Conservation (phyloP, 2,329 filamentous ascomycete genomes). For the Aspergillus sp. region DNA sequence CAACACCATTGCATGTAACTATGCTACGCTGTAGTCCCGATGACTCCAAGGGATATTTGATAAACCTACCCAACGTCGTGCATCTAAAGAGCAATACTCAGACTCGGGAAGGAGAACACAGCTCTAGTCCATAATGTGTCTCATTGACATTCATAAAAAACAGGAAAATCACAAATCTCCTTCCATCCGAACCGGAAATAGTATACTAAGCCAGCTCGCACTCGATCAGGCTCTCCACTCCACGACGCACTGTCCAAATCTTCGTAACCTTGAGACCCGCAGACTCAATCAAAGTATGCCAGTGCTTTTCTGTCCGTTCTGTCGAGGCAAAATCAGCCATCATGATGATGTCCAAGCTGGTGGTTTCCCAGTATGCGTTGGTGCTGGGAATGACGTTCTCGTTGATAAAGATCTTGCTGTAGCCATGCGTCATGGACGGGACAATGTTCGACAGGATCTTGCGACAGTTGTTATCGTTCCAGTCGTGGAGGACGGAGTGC, state of each 20-base stretch:
- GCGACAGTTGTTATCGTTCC: conserved; percentile 25
- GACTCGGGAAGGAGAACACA: no score
- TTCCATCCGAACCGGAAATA: no score
- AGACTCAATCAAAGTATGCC: conserved; percentile 5
- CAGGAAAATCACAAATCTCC: no score
- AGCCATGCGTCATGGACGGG: conserved; percentile 16
- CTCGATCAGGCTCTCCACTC: conserved; percentile 1
- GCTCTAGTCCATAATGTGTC: no score
- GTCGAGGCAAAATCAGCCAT: conserved; percentile 19
- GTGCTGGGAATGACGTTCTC: conserved; percentile 20
- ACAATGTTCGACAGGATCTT: conserved; percentile 28
- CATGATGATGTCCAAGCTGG: conserved; percentile 25
- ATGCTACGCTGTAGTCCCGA: no score
- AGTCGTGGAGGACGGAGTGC: conserved; percentile 37
- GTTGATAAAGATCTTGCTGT: conserved; percentile 20
- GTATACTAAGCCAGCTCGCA: not conserved
- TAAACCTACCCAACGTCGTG: no score
- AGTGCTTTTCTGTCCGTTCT: conserved; percentile 18
- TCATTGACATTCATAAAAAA: no score
- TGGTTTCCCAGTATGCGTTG: conserved; percentile 14
- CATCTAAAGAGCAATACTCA: no score
- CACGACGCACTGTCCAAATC: not conserved
- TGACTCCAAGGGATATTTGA: no score
- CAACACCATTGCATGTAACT: no score
- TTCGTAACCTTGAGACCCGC: not conserved